phyloP scores from a whole-genome alignment of 228 moss, liverwort and hornwort species.

The Sphagnum fallax region DNA sequence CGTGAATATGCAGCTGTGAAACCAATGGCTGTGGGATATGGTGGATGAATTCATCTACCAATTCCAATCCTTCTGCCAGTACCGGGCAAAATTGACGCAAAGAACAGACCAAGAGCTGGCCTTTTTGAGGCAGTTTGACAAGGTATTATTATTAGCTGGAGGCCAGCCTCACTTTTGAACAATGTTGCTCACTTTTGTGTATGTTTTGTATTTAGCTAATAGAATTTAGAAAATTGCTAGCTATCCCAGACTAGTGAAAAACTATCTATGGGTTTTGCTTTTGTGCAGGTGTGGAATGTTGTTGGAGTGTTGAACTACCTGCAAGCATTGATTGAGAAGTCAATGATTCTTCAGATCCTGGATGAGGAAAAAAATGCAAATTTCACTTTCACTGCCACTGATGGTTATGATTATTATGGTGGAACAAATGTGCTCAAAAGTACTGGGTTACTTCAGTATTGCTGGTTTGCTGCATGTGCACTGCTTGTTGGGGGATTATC shows the following conservation, averaged over 20 bases:
- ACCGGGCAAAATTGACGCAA: conserved; percentile 92
- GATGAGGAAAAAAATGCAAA: conserved; percentile 95
- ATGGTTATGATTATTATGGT: conserved; percentile 94
- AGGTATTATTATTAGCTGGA: conserved; percentile 19
- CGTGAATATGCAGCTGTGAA: conserved; percentile 97
- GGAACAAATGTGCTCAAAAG: conserved; percentile 96
- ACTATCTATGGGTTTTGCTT: background rate
- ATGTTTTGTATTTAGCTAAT: no score
- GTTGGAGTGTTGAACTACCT: conserved; percentile 92
- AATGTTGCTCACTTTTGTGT: background rate
- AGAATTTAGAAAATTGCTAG: no score
- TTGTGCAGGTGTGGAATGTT: conserved; percentile 86
- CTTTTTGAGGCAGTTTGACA: conserved; percentile 79
- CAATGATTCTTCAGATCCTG: conserved; percentile 88
- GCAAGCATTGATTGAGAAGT: conserved; percentile 95
- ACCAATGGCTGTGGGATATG: conserved; percentile 99
- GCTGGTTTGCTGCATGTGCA: conserved; percentile 91
- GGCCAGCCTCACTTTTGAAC: no score
- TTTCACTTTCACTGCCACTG: conserved; percentile 86
- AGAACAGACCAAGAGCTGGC: conserved; percentile 89
- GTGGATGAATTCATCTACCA: conserved; percentile 99
- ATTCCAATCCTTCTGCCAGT: conserved; percentile 99
- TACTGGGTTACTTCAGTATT: conserved; percentile 95
- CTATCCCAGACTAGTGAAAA: no score
- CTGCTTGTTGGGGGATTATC: conserved; percentile 91